phyloP scores from a whole-genome alignment of 306 rosid species.

The Lagenaria siceraria region DNA sequence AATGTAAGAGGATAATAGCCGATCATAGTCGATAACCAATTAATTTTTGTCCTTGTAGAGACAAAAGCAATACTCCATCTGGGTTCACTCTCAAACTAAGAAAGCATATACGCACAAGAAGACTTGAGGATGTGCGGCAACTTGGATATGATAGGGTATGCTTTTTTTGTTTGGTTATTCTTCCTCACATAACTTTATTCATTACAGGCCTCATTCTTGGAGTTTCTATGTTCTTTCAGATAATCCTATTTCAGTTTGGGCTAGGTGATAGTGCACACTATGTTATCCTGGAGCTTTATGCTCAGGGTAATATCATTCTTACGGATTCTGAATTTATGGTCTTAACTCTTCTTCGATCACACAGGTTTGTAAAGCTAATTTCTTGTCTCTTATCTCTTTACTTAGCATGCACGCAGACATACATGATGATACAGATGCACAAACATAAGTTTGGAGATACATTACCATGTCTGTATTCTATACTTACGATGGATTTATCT shows the following conservation, averaged over 20 bases:
- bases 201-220: background rate
- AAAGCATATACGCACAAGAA: slow-evolving; percentile 83
- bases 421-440: background rate
- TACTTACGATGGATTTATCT: background rate
- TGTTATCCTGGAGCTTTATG: slow-evolving; percentile 85
- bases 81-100: slow-evolving; percentile 92
- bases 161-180: background rate
- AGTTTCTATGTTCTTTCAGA: slow-evolving; percentile 30
- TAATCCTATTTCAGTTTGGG: slow-evolving; percentile 90
- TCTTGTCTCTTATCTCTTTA: background rate
- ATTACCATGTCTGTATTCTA: background rate
- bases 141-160: slow-evolving; percentile 95
- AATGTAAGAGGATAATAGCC: background rate
- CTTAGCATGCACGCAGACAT: background rate
- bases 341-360: slow-evolving; percentile 94
- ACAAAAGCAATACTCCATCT: slow-evolving; percentile 92
- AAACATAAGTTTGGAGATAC: background rate
- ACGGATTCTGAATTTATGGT: slow-evolving; percentile 72
- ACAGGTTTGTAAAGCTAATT: slow-evolving; percentile 39
- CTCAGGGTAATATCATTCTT: slow-evolving; percentile 90
- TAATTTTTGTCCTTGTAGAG: slow-evolving; percentile 23
- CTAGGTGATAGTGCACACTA: slow-evolving; percentile 77
- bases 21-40: too few species aligned
- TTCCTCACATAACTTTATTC: background rate
- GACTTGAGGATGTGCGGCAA: slow-evolving; percentile 97